phyloP scores from a whole-genome alignment of 163 green algal species.

The Chlorella variabilis region DNA sequence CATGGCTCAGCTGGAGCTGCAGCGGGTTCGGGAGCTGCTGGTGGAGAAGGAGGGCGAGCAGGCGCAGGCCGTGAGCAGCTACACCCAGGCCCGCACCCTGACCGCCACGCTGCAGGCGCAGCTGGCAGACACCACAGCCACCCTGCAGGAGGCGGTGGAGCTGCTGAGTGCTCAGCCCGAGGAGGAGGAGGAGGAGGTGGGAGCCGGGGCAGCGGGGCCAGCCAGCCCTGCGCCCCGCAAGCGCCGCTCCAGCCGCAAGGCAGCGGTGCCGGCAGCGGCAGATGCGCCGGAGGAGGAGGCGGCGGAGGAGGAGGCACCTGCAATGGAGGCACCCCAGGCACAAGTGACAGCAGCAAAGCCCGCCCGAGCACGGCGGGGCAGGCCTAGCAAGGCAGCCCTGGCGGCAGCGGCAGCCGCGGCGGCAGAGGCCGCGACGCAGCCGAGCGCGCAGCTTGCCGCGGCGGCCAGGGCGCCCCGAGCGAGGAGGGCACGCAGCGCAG shows the following conservation, averaged over 20 bases:
- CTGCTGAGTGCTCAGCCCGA: not conserved
- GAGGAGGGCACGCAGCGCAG: no score
- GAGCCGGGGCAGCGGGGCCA: not conserved
- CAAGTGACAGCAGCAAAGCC: not conserved
- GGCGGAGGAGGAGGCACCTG: not conserved
- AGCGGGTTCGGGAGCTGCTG: not conserved
- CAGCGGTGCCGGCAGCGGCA: not conserved
- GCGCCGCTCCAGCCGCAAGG: not conserved
- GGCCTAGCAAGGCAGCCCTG: not conserved
- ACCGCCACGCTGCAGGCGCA: not conserved
- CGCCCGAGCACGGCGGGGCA: not conserved
- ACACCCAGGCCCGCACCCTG: not conserved
- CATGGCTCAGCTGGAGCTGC: not conserved
- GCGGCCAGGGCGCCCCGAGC: no score
- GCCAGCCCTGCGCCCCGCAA: not conserved
- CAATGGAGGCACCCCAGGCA: not conserved
- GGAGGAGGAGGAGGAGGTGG: not conserved
- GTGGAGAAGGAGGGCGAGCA: not conserved
- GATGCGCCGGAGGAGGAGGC: not conserved
- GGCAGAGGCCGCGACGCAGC: not conserved
- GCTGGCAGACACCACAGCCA: not conserved
- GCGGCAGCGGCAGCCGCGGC: not conserved
- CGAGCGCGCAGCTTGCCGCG: no score
- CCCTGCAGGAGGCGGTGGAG: not conserved
- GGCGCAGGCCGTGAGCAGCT: not conserved